These are phyloP conservation scores for Gymnopilus junonius DNA, from an alignment of 768 basidiomycete species.

Conservation along the genomic window DNA sequence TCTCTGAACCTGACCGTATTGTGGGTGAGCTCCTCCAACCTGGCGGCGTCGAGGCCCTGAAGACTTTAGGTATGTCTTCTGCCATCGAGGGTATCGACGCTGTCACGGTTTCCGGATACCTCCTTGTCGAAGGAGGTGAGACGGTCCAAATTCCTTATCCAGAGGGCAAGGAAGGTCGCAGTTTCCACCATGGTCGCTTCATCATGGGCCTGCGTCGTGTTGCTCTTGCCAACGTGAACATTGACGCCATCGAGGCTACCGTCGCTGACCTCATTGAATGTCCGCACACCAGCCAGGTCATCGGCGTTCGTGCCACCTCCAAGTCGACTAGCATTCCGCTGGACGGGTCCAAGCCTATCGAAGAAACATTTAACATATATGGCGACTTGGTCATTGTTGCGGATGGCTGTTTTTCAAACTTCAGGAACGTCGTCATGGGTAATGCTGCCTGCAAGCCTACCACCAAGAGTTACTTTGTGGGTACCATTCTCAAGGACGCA, in stretches of 20 bases:
- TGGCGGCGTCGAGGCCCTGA: slow-evolving; percentile 79
- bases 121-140: slow-evolving; percentile 67
- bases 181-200: slow-evolving; percentile 95
- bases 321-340: slow-evolving; percentile 27
- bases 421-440: slow-evolving; percentile 71
- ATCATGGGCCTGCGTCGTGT: slow-evolving; percentile 79
- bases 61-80: slow-evolving; percentile 73
- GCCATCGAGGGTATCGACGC: slow-evolving; percentile 88
- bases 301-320: slow-evolving; percentile 69
- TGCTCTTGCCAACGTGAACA: slow-evolving; percentile 60
- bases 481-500: slow-evolving; percentile 82
- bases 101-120: slow-evolving; percentile 83
- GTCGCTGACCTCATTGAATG: slow-evolving; percentile 76
- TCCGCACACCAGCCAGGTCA: slow-evolving; percentile 48
- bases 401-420: slow-evolving; percentile 95
- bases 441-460: slow-evolving; percentile 49
- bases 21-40: slow-evolving; percentile 98
- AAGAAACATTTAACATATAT: slow-evolving; percentile 49
- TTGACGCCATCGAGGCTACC: slow-evolving; percentile 86
- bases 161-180: slow-evolving; percentile 66
- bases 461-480: slow-evolving; percentile 82
- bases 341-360: slow-evolving; percentile 26
- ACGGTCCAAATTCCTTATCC: slow-evolving; percentile 93
- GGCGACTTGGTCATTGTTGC: slow-evolving; percentile 87
- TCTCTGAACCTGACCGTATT: slow-evolving; percentile 93